A percentile compares a stretch with the other conserved stretches of the same genome.
Conservation (phyloP, 345 rosid species). For the Citrus australasica region DNA sequence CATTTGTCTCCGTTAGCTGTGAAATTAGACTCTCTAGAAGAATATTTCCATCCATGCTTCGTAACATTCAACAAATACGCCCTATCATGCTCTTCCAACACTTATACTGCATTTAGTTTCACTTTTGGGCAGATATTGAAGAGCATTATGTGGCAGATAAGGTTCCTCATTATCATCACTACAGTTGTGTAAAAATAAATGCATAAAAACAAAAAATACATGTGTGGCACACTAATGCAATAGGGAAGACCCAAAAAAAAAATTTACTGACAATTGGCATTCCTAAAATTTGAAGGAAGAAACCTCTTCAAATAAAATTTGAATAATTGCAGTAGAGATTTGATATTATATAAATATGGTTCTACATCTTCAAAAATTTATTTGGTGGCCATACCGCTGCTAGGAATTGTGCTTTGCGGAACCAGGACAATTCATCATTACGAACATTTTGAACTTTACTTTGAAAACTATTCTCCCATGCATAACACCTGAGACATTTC, state of each 20-base stretch:
- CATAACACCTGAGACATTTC: slow-evolving; percentile 75
- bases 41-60: neutral
- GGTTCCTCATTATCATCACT: neutral
- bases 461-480: slow-evolving; percentile 97
- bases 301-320: neutral
- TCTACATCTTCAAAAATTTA: slow-evolving; percentile 4
- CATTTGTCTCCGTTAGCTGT: neutral
- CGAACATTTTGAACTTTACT: slow-evolving; percentile 78
- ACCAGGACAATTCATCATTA: slow-evolving; percentile 92
- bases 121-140: neutral
- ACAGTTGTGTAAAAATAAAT: neutral
- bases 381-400: slow-evolving; percentile 70
- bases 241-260: neutral
- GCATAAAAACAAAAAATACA: neutral
- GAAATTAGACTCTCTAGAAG: neutral
- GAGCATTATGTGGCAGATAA: neutral
- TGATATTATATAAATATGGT: neutral
- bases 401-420: slow-evolving; percentile 80
- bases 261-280: neutral
- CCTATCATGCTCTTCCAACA: neutral
- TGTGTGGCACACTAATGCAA: neutral
- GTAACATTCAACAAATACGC: neutral
- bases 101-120: neutral
- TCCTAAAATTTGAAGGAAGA: neutral
- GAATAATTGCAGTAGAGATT: neutral